phyloP scores from a whole-genome alignment of 768 basidiomycete genomes.

The Pisolithus marmoratus region DNA sequence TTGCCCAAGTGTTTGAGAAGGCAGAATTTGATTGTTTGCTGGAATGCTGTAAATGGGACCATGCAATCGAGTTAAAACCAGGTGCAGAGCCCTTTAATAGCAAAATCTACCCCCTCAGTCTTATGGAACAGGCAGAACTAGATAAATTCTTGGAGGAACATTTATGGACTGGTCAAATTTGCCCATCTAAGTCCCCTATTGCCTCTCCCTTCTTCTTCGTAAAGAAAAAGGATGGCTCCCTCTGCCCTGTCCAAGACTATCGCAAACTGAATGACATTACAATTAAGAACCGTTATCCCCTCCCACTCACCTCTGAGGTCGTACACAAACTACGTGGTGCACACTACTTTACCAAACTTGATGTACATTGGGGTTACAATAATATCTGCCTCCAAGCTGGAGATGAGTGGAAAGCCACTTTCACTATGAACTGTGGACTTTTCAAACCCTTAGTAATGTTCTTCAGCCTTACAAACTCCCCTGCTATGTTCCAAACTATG shows the following conservation, averaged over 20 bases:
- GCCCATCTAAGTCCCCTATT: slow-evolving; percentile 14
- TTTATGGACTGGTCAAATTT: slow-evolving; percentile 14
- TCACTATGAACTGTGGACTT: slow-evolving; percentile 15
- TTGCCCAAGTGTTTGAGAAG: slow-evolving; percentile 13
- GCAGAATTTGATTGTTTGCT: slow-evolving; percentile 14
- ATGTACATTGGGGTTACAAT: slow-evolving; percentile 31
- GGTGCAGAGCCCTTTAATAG: too few relatives aligned
- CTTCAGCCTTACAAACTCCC: too few relatives aligned
- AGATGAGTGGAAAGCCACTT: slow-evolving; percentile 30
- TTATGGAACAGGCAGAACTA: too few relatives aligned
- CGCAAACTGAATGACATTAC: too few relatives aligned
- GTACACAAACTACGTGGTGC: slow-evolving; percentile 17
- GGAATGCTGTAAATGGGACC: too few relatives aligned
- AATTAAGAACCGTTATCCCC: too few relatives aligned
- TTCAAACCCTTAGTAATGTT: too few relatives aligned
- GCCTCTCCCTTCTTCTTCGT: slow-evolving; percentile 25
- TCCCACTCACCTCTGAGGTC: slow-evolving; percentile 17
- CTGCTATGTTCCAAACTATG: too few relatives aligned
- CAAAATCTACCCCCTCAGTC: too few relatives aligned
- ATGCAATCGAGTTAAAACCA: too few relatives aligned
- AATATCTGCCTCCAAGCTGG: slow-evolving; percentile 22
- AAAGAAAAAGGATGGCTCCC: slow-evolving; percentile 31
- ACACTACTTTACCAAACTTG: slow-evolving; percentile 21
- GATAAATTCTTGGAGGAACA: too few relatives aligned
- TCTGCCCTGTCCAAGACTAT: too few relatives aligned